Percentiles rank a stretch among this genome's conserved stretches.
These are phyloP conservation scores for Malus sylvestris DNA, from an alignment of 306 rosid genomes.

Conservation along the genomic window DNA sequence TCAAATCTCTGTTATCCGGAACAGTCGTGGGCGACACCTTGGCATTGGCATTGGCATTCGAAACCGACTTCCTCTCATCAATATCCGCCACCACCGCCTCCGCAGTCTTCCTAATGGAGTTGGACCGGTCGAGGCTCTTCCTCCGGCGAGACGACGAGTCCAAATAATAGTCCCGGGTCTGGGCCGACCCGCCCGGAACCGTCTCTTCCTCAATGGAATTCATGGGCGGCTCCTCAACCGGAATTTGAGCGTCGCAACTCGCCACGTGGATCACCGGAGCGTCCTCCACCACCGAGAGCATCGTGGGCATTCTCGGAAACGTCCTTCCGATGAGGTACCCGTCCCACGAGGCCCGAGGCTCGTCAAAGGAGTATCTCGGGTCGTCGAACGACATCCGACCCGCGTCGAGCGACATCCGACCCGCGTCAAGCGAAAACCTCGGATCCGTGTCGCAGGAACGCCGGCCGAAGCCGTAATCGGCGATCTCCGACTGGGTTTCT, in stretches of 20 bases:
- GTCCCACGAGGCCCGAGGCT: conserved; percentile 98
- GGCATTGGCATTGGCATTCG: conserved; percentile 63
- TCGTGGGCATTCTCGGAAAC: conserved; percentile 75
- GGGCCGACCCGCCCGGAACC: conserved; percentile 72
- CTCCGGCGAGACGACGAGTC: conserved; percentile 76
- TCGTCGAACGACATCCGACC: conserved; percentile 79
- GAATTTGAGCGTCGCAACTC: conserved; percentile 69
- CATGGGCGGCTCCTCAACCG: conserved; percentile 66
- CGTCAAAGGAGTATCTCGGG: conserved; percentile 84
- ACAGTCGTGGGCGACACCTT: conserved; percentile 62
- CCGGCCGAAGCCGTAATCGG: conserved; percentile 92
- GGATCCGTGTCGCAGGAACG: conserved; percentile 98
- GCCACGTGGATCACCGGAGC: conserved; percentile 66
- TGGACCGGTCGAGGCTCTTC: conserved; percentile 87
- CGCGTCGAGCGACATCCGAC: conserved; percentile 59
- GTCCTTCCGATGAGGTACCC: conserved; percentile 67
- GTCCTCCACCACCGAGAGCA: conserved; percentile 91
- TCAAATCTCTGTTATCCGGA: conserved; percentile 41
- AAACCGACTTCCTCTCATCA: conserved; percentile 68
- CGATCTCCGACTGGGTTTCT: conserved; percentile 98
- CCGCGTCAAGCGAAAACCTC: conserved; percentile 79
- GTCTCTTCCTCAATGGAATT: conserved; percentile 43
- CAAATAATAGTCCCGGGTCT: conserved; percentile 75
- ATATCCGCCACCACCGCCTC: conserved; percentile 94
- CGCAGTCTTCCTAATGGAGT: conserved; percentile 79